Base-by-base conservation (phyloP, 495 filamentous ascomycete genomes). In the Penicillium cinerascens region DNA sequence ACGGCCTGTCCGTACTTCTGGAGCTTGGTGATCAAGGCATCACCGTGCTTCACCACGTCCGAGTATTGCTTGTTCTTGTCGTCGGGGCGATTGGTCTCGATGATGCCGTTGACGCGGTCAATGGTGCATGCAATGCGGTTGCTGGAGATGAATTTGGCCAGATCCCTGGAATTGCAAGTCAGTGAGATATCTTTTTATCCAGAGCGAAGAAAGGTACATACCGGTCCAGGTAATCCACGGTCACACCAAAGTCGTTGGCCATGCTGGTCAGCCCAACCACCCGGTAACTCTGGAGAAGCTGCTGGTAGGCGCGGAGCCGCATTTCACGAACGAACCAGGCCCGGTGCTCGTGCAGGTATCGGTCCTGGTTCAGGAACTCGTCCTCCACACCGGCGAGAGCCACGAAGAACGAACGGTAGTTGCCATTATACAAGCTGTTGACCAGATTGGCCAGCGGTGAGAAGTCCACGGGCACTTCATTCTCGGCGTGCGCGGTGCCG, bases 61-160 rank as follows among this genome's bases (percentile, higher is more conserved):
- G 91, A 84, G 68, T 97, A 98, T 71, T 98, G 93, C 78, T 95
- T 95, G 78, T 97, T 96, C 82, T 97, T 97, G 70, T 96, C 91
- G 64, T 97, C 95, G 4, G 93, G 92, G 44, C 95, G 80, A 73
- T 96, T 95, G 22, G 92, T 98, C 78, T 97, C 95, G 63, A 98
- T 97, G 64, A 97, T 88, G 35, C 91, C 92, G 58, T 93, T 91
- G 54, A 98, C 95, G 42, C 93, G 89, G 75, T 98, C 93, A 59
- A 98, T 97, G 23, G 89, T 96, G 78, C 92, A 97, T 13, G 92
- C 83, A 59, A 98, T 88, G 61, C 93, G 86, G 72, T 91, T 89
- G 55, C 84, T 90, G 7, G 93, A 92, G 63, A 98, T 98, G 73
- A 97, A 98, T 68, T 91, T 95, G 66, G 91, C 89, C 47, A 98